Conservation (phyloP, 177 flowering plant species). For the Vitis hybrid region DNA sequence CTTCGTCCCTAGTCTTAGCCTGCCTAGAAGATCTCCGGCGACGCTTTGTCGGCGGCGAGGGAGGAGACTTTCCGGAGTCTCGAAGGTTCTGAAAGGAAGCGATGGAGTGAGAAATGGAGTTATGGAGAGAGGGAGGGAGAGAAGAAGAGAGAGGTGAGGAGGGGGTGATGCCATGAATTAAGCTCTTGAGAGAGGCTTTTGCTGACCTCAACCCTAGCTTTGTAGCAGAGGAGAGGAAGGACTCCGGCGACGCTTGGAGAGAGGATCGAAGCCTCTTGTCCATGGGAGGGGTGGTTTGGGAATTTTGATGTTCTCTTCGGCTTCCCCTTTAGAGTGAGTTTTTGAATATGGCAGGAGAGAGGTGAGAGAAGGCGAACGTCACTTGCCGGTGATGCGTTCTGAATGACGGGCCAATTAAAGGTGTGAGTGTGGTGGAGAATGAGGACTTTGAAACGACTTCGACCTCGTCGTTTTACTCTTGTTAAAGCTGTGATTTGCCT, state of each 20-base stretch:
- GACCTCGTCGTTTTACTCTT: not conserved
- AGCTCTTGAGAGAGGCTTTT: conserved; percentile 63
- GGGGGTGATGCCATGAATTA: conserved; percentile 43
- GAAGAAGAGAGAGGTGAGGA: conserved; percentile 46
- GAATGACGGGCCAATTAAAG: not conserved
- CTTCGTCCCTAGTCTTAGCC: conserved; percentile 10
- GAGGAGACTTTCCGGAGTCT: conserved; percentile 27
- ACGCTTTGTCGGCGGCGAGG: conserved; percentile 58
- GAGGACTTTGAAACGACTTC: not conserved
- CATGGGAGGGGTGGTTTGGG: conserved; percentile 31
- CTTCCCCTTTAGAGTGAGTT: conserved; percentile 49
- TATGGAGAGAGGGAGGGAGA: conserved; percentile 63
- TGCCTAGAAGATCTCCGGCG: conserved; percentile 47
- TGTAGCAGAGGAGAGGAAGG: conserved; percentile 34
- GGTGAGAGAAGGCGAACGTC: conserved; percentile 11
- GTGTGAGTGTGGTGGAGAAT: not conserved
- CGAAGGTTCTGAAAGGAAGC: conserved; percentile 30
- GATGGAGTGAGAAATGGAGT: conserved; percentile 47
- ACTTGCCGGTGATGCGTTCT: not conserved
- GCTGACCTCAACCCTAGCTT: conserved; percentile 41
- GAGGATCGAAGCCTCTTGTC: conserved; percentile 33
- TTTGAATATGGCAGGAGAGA: conserved; percentile 49
- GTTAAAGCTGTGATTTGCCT: too few relatives aligned
- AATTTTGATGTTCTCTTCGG: conserved; percentile 39
- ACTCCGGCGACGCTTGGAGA: conserved; percentile 26